phyloP scores from a whole-genome alignment of 345 rosid genomes.

The Eutrema japonicum region DNA sequence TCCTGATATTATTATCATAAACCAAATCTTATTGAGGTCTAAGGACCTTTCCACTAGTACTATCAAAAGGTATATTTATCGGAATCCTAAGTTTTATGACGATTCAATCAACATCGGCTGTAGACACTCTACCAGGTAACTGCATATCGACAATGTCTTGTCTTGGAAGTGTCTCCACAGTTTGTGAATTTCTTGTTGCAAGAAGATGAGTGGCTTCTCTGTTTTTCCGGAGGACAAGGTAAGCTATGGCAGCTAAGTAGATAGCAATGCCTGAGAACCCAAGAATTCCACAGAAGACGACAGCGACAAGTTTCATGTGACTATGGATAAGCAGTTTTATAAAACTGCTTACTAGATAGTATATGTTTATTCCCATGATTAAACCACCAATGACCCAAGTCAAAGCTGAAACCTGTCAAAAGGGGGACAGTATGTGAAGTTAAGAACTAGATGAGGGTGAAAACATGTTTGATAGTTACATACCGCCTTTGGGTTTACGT shows the following conservation, averaged over 20 bases:
- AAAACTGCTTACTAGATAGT: conserved; percentile 65
- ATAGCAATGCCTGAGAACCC: conserved; percentile 64
- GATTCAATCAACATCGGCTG: conserved; percentile 43
- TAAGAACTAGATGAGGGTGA: not conserved
- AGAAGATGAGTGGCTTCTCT: conserved; percentile 53
- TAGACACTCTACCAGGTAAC: conserved; percentile 56
- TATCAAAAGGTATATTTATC: not conserved
- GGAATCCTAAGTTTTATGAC: not conserved
- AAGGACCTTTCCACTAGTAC: not conserved
- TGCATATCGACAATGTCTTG: conserved; percentile 87
- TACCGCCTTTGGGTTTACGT: conserved; percentile 66
- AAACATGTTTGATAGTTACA: conserved; percentile 19
- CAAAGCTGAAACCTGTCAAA: conserved; percentile 57
- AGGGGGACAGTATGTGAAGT: not conserved
- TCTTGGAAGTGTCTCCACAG: conserved; percentile 56
- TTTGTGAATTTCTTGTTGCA: conserved; percentile 53
- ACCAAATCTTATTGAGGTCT: not conserved
- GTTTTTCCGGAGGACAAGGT: conserved; percentile 73
- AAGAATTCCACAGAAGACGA: conserved; percentile 65
- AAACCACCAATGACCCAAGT: conserved; percentile 78
- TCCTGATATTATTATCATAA: conserved; percentile 1
- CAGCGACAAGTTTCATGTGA: conserved; percentile 48
- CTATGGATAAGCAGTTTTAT: conserved; percentile 61
- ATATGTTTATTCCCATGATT: conserved; percentile 83
- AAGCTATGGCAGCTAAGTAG: conserved; percentile 68